Percentiles rank a stretch among this genome's conserved stretches.
Evolutionary conservation across 2,329 filamentous ascomycete genomes (phyloP).

Genomic region (Dothidotthia symphoricarpi): DNA sequence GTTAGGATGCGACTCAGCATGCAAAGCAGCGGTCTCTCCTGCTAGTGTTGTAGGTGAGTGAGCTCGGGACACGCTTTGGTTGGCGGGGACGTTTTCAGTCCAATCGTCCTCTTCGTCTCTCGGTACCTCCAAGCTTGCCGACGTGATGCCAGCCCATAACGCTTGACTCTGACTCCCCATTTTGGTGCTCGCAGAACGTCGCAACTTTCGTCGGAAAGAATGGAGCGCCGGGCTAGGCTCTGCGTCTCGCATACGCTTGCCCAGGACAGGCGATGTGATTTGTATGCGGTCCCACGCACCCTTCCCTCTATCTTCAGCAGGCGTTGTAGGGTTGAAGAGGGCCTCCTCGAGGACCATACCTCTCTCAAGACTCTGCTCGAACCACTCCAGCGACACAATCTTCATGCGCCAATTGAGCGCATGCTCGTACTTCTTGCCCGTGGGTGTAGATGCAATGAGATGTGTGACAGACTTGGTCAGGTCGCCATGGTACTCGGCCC

Average conservation of each 20-base stretch:
- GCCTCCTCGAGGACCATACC: slow-evolving; percentile 88
- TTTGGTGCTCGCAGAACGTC: slow-evolving; percentile 83
- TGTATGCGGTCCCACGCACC: slow-evolving; percentile 65
- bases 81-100: slow-evolving; percentile 29
- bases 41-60: slow-evolving; percentile 7
- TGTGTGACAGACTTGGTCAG: slow-evolving; percentile 84
- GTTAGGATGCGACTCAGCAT: slow-evolving; percentile 10
- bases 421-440: slow-evolving; percentile 86
- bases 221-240: slow-evolving; percentile 45
- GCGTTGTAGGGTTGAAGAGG: slow-evolving; percentile 75
- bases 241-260: slow-evolving; percentile 35
- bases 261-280: slow-evolving; percentile 44
- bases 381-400: slow-evolving; percentile 80
- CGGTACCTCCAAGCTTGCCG: slow-evolving; percentile 27
- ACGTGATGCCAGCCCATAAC: slow-evolving; percentile 89
- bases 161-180: slow-evolving; percentile 75
- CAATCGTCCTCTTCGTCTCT: slow-evolving; percentile 34
- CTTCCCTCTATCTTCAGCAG: slow-evolving; percentile 67
- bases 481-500: slow-evolving; percentile 83
- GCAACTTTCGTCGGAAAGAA: slow-evolving; percentile 67
- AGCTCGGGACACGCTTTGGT: slow-evolving; percentile 19
- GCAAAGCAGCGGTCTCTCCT: slow-evolving; percentile 3
- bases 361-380: slow-evolving; percentile 75
- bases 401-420: slow-evolving; percentile 80
- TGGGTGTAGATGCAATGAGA: slow-evolving; percentile 73